Base-by-base conservation (phyloP, 2,329 filamentous ascomycete species). In the Endothia cerciana region DNA sequence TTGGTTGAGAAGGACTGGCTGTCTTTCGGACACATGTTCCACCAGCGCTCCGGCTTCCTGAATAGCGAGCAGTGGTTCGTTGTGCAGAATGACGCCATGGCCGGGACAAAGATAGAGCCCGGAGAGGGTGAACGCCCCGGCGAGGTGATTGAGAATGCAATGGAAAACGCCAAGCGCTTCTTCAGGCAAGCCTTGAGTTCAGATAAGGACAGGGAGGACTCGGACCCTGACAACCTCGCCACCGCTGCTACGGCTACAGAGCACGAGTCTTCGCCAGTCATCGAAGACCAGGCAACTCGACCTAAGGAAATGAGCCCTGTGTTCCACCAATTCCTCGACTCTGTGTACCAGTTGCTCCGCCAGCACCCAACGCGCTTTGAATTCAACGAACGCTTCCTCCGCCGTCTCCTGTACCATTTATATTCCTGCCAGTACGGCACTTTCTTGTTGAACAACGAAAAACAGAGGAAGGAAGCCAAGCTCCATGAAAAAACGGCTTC, bases 351-450 rank as follows among this genome's bases (percentile, higher is more conserved):
- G 76, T 83, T 99, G 36, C 80, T 97, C 30, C 85, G 91, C 68
- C 95, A 98, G 75, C 83, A 94, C 72, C 93, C 93, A 0, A 91
- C 88, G 7, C 90, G 94, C 0, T 99, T 99, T 74, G 94, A 99
- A 76, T 99, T 93, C 78, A 98, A 97, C 71, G 95, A 98, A 76
- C 89, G 94, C 4, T 98, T 99, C 77, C 81, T 99, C 7, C 87
- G 93, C 33, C 88, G 95, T 25, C 82, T 99, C 3, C 83, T 98
- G 1, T 99, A 98, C 74, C 95, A 99, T 75, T 85, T 97, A 1
- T 94, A 98, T 75, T 94, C 94, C 0, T 97, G 94, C 71, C 95
- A 99, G 75, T 99, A 97, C 70, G 95, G 95, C 56, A 97, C 94
- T 0, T 99, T 99, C 75, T 83, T 99, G 5, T 97, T 92, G 78